Base-by-base conservation (phyloP, 305 asterid species). In the Fraxinus velutina region DNA sequence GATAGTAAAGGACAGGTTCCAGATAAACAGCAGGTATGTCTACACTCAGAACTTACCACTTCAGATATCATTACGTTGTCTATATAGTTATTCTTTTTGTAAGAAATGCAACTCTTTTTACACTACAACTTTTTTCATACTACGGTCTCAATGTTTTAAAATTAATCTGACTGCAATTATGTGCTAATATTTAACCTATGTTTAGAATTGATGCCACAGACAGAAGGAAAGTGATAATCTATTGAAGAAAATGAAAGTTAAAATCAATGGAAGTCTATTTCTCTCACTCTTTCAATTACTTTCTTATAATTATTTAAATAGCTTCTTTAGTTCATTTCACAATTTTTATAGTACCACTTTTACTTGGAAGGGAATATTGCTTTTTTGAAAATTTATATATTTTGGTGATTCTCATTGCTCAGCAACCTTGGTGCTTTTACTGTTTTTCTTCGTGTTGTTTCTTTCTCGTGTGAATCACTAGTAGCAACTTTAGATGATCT, bases 1-100 rank as follows among this genome's bases (percentile, higher is more conserved):
- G 99, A 96, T 86, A 84, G 91, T 85, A 92, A 82, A 60, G 98
- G 99, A 75, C 88, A 93, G 85, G 84, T 94, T 81, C 98, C 97
- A 75, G 87, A 86, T 86, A 97, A 92, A 81, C 98, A 94, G 72
- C 98, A 90, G 94, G 99, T 96, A 83, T 83, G 39, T 79, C 66
- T 81, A 13, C 29, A 60, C 83, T 68, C 76, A 68, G 62, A 52
- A 12, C 80, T 34, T 66, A 73, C 73, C 32, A 12, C 81, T 3
- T 60, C 27, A 1, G 24, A n/a, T 57, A 19, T 57, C 12, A 57
- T 57, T 57, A 9, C 1, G 13, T 62, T 22, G 13, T 22, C 72
- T 55, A 36, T 62, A 12, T 19, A 55, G 24, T 2, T 71, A 13
- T 33, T 73, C 72, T 75, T 37, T 78, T 19, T 3, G 47, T 30